These are phyloP conservation scores for Fraxinus nigra DNA, from an alignment of 305 asterid genomes.

Conservation along the genomic window DNA sequence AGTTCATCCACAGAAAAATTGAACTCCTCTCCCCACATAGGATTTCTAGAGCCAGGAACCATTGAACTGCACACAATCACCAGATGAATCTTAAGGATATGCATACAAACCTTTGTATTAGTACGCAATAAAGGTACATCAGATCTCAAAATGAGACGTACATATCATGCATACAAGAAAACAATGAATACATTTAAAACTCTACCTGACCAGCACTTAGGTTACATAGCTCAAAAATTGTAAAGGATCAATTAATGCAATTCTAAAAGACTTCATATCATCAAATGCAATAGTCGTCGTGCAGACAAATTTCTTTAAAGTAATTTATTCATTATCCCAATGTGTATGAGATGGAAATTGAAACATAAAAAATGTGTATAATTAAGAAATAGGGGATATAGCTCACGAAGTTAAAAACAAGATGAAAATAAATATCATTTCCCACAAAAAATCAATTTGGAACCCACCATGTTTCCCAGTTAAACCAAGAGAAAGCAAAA, in stretches of 20 bases:
- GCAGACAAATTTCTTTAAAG: background rate
- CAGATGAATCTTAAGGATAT: conserved; percentile 16
- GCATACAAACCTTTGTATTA: conserved; percentile 17
- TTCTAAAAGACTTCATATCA: background rate
- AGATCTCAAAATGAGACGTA: conserved; percentile 15
- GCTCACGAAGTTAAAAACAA: background rate
- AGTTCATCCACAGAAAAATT: conserved; percentile 86
- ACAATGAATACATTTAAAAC: conserved; percentile 1
- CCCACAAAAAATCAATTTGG: background rate
- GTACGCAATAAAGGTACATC: conserved; percentile 1
- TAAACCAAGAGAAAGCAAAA: background rate
- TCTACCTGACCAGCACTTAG: background rate
- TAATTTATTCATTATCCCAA: background rate
- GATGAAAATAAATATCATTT: background rate
- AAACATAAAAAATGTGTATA: background rate
- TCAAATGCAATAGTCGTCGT: background rate
- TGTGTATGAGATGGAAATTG: conserved; percentile 1
- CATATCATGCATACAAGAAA: conserved; percentile 16
- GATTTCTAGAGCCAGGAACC: conserved; percentile 98
- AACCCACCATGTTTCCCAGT: background rate
- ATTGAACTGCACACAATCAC: conserved; percentile 64
- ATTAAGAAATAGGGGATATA: background rate
- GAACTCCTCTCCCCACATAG: conserved; percentile 97
- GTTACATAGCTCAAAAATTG: background rate
- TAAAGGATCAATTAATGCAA: background rate